A percentile compares a stretch with the other conserved stretches of the same genome.
These are phyloP conservation scores for Aspergillus sp. DNA, from an alignment of 2,329 filamentous ascomycete species.

Conservation along the genomic window DNA sequence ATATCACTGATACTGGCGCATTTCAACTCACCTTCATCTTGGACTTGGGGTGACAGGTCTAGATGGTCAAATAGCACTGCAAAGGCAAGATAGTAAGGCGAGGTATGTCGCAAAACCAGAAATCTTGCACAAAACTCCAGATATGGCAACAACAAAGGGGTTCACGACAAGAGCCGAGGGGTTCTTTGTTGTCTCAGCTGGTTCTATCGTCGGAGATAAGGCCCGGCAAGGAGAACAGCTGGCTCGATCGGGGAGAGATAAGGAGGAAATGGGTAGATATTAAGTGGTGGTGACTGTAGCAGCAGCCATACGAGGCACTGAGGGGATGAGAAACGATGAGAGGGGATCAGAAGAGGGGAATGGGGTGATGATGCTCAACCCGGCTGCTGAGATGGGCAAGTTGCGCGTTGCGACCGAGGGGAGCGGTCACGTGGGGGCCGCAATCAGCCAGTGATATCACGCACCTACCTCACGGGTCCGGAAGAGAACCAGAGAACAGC, in stretches of 20 bases:
- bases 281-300: constrained; percentile 9
- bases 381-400: constrained; percentile 18
- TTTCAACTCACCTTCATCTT: constrained; percentile 13
- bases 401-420: constrained; percentile 28
- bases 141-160: constrained; percentile 6
- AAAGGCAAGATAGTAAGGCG: not conserved
- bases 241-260: constrained; percentile 12
- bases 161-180: constrained; percentile 11
- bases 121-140: not conserved
- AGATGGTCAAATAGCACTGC: not conserved
- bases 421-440: constrained; percentile 38
- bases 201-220: constrained; percentile 43
- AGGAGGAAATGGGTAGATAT: constrained; percentile 12
- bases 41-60: not conserved
- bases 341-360: constrained; percentile 8
- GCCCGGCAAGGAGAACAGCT: constrained; percentile 20
- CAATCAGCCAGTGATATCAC: constrained; percentile 42
- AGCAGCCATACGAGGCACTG: constrained; percentile 18
- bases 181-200: constrained; percentile 23
- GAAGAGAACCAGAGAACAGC: constrained; percentile 17
- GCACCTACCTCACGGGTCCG: constrained; percentile 38
- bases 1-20: not conserved
- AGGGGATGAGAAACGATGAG: constrained; percentile 17
- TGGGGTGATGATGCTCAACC: constrained; percentile 11
- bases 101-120: not conserved